Evolutionary conservation across 192 early-diverging fungal genomes (phyloP), one percentile per base, ranked within the genome.

Genomic region (Coemansia sp.): DNA sequence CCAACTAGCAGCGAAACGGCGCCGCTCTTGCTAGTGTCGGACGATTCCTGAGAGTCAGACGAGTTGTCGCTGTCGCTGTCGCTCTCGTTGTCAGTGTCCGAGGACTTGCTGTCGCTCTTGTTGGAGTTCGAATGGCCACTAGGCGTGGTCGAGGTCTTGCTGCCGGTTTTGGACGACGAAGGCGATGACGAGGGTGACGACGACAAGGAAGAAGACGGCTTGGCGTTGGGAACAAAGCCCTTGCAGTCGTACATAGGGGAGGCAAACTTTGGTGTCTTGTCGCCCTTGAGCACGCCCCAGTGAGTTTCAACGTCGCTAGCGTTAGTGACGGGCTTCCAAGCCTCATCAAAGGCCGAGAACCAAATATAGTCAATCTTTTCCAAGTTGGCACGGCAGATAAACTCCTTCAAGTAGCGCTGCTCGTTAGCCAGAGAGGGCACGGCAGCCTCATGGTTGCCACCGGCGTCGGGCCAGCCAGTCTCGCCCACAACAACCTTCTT

Each of bases 331-430:
- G 59, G 77, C 69, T 90, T 90, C 88, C 88, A 90, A 5, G 87
- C 85, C 59, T 87, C 86, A 60, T 90, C 88, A 74, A 87, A 86
- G 3, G 87, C 83, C 55, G 85, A 85, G 71, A 90, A 90, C 78
- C 79, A 90, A 53, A 86, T 86, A 60, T 90, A 90, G 26, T 85
- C 71, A 20, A 85, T 60, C 2, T 80, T 77, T 46, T 77, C 67
- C 9, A 74, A 70, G 55, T 86, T 85, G 21, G 88, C 88, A 13
- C 72, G 70, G 59, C 88, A 90, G 7, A 87, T 77, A 65, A 86
- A 90, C 50, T 82, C 80, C 57, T 82, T 45, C 43, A 88, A 59
- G 53, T 87, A 90, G n/a, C 55, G 81, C 71, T 90, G 84, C 55
- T 88, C 67, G 74, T 90, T 88, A 18, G 70, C 62, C 0, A 84